A percentile compares a stretch with the other conserved stretches of the same genome.
Evolutionary conservation across 495 filamentous ascomycete genomes (phyloP).

Genomic region (Monascus purpureus): DNA sequence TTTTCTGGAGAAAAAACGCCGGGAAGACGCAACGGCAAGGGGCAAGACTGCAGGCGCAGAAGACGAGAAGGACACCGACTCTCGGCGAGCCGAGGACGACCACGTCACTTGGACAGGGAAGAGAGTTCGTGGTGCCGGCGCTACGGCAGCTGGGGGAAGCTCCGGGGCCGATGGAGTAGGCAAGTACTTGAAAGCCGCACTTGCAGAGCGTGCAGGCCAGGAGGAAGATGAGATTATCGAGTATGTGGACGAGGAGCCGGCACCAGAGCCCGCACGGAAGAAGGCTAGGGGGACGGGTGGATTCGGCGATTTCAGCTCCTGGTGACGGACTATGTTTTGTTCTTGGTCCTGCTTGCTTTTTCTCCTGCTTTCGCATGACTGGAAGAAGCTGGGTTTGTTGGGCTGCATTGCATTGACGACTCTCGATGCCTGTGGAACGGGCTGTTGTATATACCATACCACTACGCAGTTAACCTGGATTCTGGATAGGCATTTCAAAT

Average conservation of each 20-base stretch:
- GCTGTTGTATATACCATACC: no score
- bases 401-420: no score
- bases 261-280: slow-evolving; percentile 59
- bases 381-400: no score
- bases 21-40: slow-evolving; percentile 32
- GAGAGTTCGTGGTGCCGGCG: slow-evolving; percentile 44
- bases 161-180: slow-evolving; percentile 46
- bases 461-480: no score
- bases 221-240: slow-evolving; percentile 45
- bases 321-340: slow-evolving; percentile 14
- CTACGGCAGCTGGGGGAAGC: slow-evolving; percentile 29
- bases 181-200: slow-evolving; percentile 60
- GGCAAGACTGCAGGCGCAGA: slow-evolving; percentile 18
- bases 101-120: slow-evolving; percentile 88
- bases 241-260: slow-evolving; percentile 42
- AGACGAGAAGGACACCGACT: slow-evolving; percentile 23
- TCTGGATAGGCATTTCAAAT: no score
- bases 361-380: no score
- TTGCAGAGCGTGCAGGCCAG: slow-evolving; percentile 21
- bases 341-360: no score
- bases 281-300: slow-evolving; percentile 62
- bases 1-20: slow-evolving; percentile 46
- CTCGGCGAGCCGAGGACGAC: slow-evolving; percentile 70
- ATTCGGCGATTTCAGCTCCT: slow-evolving; percentile 74
- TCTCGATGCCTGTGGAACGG: no score